Evolutionary conservation across 2,329 filamentous ascomycete genomes (phyloP).

Genomic region (Diaporthe ampelina): DNA sequence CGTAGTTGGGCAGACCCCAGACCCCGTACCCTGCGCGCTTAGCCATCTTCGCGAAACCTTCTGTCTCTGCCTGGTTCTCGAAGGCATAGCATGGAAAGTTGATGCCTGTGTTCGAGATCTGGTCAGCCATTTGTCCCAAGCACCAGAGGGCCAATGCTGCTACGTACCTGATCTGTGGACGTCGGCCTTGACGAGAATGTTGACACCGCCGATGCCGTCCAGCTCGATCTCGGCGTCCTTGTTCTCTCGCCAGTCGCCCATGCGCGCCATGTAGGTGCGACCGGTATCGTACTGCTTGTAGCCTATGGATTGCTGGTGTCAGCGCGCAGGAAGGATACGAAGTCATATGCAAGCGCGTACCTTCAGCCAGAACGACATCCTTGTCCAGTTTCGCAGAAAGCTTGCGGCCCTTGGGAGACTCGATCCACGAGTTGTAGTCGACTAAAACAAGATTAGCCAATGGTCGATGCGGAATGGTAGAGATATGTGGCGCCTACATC

Average conservation of each 20-base stretch:
- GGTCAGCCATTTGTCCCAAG: conserved; percentile 19
- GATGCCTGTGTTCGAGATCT: conserved; percentile 72
- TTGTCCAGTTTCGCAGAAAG: conserved; percentile 81
- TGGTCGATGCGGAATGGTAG: not conserved
- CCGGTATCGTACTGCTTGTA: conserved; percentile 96
- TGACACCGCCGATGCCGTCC: conserved; percentile 96
- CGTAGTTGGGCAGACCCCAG: conserved; percentile 93
- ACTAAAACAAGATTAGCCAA: conserved; percentile 64
- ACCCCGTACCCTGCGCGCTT: conserved; percentile 95
- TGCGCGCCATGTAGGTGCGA: conserved; percentile 87
- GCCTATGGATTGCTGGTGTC: conserved; percentile 61
- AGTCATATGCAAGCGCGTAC: conserved; percentile 56
- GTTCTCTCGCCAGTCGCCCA: conserved; percentile 93
- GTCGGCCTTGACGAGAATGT: conserved; percentile 97
- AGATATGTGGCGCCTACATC: conserved; percentile 74
- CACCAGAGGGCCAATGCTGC: not conserved
- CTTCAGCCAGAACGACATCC: conserved; percentile 89
- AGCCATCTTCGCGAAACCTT: conserved; percentile 99
- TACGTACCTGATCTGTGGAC: conserved; percentile 90
- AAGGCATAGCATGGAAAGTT: conserved; percentile 98
- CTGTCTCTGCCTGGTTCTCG: conserved; percentile 98
- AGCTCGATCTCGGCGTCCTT: conserved; percentile 93
- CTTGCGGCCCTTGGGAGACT: conserved; percentile 86
- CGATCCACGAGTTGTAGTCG: conserved; percentile 99
- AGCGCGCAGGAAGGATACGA: conserved; percentile 18